phyloP scores from a whole-genome alignment of 2,329 filamentous ascomycete genomes.

The Penicillium crustosum region DNA sequence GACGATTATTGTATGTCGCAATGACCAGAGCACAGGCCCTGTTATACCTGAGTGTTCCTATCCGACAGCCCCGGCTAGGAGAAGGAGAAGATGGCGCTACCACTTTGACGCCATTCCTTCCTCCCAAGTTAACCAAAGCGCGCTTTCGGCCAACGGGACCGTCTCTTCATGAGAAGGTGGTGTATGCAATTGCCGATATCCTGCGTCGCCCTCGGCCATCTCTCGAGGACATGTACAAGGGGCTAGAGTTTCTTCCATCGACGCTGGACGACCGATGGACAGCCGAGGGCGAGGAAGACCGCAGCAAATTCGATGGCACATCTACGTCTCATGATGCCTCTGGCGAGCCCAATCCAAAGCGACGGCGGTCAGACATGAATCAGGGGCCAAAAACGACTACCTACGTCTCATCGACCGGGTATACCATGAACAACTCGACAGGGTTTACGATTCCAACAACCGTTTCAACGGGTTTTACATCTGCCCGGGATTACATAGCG shows the following conservation, averaged over 20 bases:
- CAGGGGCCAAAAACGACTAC: slow-evolving; percentile 26
- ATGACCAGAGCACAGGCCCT: slow-evolving; percentile 91
- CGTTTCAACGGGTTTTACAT: slow-evolving; percentile 60
- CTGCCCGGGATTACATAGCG: slow-evolving; percentile 56
- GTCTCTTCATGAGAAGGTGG: slow-evolving; percentile 61
- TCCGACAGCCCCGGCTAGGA: slow-evolving; percentile 60
- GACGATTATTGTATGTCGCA: slow-evolving; percentile 86
- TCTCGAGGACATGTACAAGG: slow-evolving; percentile 54
- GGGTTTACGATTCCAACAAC: slow-evolving; percentile 40
- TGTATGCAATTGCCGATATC: slow-evolving; percentile 70
- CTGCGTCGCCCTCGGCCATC: slow-evolving; percentile 63
- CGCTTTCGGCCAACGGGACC: slow-evolving; percentile 66
- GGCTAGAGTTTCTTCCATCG: slow-evolving; percentile 48
- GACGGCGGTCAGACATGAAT: slow-evolving; percentile 29
- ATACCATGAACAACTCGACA: slow-evolving; percentile 60
- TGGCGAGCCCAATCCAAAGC: slow-evolving; percentile 29
- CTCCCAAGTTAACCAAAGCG: slow-evolving; percentile 52
- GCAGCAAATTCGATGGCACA: slow-evolving; percentile 40
- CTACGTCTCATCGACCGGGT: slow-evolving; percentile 48
- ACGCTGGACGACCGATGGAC: slow-evolving; percentile 67
- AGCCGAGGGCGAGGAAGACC: slow-evolving; percentile 56
- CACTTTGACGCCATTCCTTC: slow-evolving; percentile 71
- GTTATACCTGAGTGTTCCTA: slow-evolving; percentile 79
- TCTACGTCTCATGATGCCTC: slow-evolving; percentile 14
- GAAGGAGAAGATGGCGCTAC: slow-evolving; percentile 56